These are phyloP conservation scores for Poa pratensis DNA, from an alignment of 176 grass and related monocot species.

Conservation along the genomic window DNA sequence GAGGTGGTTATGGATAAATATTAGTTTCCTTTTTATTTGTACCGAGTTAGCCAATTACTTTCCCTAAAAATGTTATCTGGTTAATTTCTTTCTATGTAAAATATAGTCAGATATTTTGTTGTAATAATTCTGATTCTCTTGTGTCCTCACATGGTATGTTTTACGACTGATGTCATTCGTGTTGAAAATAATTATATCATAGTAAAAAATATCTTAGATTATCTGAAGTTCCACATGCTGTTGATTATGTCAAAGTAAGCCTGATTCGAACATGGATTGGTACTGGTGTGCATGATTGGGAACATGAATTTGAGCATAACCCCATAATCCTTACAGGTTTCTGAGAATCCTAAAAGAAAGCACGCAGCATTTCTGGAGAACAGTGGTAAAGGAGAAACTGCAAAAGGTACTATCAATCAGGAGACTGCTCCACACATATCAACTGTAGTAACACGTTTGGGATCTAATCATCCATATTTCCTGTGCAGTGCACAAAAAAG, in stretches of 20 bases:
- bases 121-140: neutral
- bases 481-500: conserved; percentile 40
- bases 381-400: conserved; percentile 39
- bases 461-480: conserved; percentile 42
- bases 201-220: neutral
- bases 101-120: neutral
- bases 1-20: conserved; percentile 24
- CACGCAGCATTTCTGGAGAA: conserved; percentile 37
- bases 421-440: conserved; percentile 13
- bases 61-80: neutral
- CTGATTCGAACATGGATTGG: neutral
- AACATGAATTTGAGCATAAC: conserved; percentile 19
- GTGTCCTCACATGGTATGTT: neutral
- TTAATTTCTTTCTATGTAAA: conserved; percentile 17
- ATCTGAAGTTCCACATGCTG: conserved; percentile 7
- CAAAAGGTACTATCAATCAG: conserved; percentile 41
- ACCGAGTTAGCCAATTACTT: neutral
- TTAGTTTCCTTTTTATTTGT: conserved; percentile 9
- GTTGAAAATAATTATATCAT: neutral
- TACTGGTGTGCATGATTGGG: neutral
- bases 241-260: conserved; percentile 16
- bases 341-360: conserved; percentile 49
- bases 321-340: conserved; percentile 48
- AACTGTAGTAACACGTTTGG: neutral
- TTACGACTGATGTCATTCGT: conserved; percentile 2